Evolutionary conservation across 73 alveolate species (phyloP).

Genomic region (Symbiodinium natans): DNA sequence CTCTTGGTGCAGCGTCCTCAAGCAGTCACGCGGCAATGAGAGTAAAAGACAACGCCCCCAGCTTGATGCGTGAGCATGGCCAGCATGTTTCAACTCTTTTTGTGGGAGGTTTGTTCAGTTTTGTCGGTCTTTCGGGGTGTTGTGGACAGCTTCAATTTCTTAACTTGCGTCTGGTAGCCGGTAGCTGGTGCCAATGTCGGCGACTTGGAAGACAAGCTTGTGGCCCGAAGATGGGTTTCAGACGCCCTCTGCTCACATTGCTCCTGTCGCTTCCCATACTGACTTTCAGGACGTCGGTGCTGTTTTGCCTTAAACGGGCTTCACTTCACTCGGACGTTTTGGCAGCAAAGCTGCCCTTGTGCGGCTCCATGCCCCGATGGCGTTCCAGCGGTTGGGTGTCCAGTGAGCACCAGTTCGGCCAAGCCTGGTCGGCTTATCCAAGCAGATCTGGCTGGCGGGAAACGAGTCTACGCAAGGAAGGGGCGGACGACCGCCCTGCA

Average conservation of each 20-base stretch:
- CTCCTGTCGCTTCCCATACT: not conserved
- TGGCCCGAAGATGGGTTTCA: not conserved
- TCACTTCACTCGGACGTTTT: too few species aligned
- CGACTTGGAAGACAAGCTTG: not conserved
- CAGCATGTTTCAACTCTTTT: not conserved
- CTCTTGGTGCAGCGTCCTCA: too few species aligned
- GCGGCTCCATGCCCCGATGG: not conserved
- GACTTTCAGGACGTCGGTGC: not conserved
- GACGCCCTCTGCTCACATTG: not conserved
- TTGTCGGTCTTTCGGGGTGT: not conserved
- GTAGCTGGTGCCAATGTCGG: not conserved
- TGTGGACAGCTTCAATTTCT: not conserved
- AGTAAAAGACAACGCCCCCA: too few species aligned
- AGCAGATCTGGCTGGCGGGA: too few species aligned
- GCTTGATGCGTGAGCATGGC: not conserved
- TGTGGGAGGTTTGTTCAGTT: not conserved
- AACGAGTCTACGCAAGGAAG: too few species aligned
- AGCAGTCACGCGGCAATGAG: too few species aligned
- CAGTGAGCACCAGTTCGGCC: too few species aligned
- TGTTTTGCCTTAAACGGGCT: too few species aligned
- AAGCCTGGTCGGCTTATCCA: too few species aligned
- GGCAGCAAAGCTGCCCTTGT: too few species aligned
- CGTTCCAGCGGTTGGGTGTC: not conserved
- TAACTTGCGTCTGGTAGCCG: constrained; percentile 33
- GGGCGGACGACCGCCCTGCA: too few species aligned